Conservation (phyloP, 805 yeast genomes). For the Suhomyces sp. region DNA sequence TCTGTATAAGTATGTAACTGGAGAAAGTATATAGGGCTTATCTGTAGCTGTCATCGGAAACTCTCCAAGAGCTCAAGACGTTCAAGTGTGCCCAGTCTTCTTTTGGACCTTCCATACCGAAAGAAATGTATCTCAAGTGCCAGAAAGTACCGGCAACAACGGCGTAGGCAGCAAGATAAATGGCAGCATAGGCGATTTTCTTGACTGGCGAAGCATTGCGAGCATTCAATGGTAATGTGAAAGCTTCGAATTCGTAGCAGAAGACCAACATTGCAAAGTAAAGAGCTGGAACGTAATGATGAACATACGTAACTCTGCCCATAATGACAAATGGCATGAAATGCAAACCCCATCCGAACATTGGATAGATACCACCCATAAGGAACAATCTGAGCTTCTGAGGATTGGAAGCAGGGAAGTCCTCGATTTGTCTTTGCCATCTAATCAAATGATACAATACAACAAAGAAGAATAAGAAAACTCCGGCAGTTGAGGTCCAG, state of each 20-base stretch:
- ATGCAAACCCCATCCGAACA: conserved; percentile 88
- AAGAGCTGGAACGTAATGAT: conserved; percentile 93
- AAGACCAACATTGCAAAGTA: conserved; percentile 88
- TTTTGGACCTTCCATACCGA: conserved; percentile 46
- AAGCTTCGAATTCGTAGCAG: conserved; percentile 55
- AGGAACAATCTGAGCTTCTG: conserved; percentile 49
- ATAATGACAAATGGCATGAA: conserved; percentile 83
- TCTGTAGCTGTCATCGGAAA: conserved; percentile 36
- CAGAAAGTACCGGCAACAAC: conserved; percentile 39
- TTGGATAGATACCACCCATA: conserved; percentile 79
- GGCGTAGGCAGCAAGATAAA: conserved; percentile 28
- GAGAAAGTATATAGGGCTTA: no score
- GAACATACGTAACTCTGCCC: conserved; percentile 97
- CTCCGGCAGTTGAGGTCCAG: conserved; percentile 65
- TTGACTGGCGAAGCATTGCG: conserved; percentile 11
- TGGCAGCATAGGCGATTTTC: conserved; percentile 20
- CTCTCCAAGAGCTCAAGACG: conserved; percentile 41
- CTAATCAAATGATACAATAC: conserved; percentile 38
- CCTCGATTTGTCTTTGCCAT: conserved; percentile 72
- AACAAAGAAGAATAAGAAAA: conserved; percentile 51
- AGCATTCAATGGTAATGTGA: conserved; percentile 26
- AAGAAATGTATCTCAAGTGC: conserved; percentile 41
- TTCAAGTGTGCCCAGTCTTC: conserved; percentile 38
- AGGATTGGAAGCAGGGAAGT: conserved; percentile 47
- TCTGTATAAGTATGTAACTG: no score